Base-by-base conservation (phyloP, 2,329 filamentous ascomycete genomes). In the Trichoderma aggressivum region DNA sequence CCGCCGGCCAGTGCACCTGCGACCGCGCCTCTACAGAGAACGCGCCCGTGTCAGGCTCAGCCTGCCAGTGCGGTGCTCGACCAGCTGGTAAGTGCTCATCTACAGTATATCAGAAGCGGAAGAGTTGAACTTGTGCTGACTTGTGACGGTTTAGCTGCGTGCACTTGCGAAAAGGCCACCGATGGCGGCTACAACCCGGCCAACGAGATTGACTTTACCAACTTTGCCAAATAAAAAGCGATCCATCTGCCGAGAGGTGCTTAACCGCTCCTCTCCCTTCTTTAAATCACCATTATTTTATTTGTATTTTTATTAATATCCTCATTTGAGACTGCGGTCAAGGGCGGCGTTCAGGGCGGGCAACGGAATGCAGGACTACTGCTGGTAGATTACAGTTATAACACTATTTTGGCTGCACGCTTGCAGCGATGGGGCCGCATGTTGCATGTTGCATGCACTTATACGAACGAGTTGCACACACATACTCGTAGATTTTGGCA, bases 151-250 rank as follows among this genome's bases (percentile, higher is more conserved):
- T 70, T 68, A 90, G 89, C 84, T 78, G 89, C 87, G 28, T 96
- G 93, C 83, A 96, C 92, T n/a, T 97, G 94, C 80, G 91, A 94
- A 81, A 94, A 93, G 80, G 88, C 88, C 21, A 80, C 87, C 62
- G 86, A 87, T 75, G 87, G 89, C 68, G 88, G 88, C 50, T 85
- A 86, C 71, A 88, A 91, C 75, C 86, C 89, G 60, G 80, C 81
- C 32, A 86, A 91, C 75, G 94, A 98, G 88, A 92, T 88, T 63
- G 94, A 98, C 82, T 98, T 97, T 79, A 98, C 94, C 47, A 93
- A 91, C 69, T 72, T 91, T 68, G 24, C 71, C 56, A 70, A 72
- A 71, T 72, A 72, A 64, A 53, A 5, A 21, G 10, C 36, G 10
- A 28, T 12, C 24, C 16, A 47, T 26, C 14, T 26, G 4, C 28